Evolutionary conservation across 306 rosid genomes (phyloP).

Genomic region (Rosa multiflora): DNA sequence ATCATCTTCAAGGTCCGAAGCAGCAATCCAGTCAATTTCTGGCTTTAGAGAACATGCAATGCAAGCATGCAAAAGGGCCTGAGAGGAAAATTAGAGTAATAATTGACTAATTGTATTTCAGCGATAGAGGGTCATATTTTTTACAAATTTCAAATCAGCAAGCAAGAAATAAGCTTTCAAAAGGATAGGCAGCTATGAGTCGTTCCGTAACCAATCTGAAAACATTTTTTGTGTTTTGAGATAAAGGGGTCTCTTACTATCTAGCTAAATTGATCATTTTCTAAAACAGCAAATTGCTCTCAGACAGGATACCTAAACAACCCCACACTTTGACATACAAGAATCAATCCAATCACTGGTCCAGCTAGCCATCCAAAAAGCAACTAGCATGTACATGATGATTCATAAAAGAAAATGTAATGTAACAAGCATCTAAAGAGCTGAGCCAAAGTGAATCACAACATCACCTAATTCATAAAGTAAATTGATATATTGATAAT

Average conservation of each 20-base stretch:
- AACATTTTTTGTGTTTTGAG: not conserved
- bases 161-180: not conserved
- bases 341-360: not conserved
- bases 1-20: conserved; percentile 97
- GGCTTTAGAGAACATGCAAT: conserved; percentile 82
- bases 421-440: not conserved
- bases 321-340: not conserved
- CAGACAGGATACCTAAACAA: not conserved
- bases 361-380: not conserved
- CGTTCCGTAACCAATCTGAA: not conserved
- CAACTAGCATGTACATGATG: not conserved
- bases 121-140: conserved; percentile 7
- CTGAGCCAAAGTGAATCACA: not conserved
- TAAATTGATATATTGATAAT: not conserved
- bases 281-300: not conserved
- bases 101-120: not conserved
- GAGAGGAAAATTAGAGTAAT: conserved; percentile 18
- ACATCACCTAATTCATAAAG: not conserved
- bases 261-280: not conserved
- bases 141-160: not conserved
- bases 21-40: conserved; percentile 96
- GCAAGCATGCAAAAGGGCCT: conserved; percentile 99
- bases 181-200: not conserved
- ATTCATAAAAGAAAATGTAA: not conserved
- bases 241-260: not conserved